phyloP scores from a whole-genome alignment of 106 monocot species.

The Acorus gramineus region DNA sequence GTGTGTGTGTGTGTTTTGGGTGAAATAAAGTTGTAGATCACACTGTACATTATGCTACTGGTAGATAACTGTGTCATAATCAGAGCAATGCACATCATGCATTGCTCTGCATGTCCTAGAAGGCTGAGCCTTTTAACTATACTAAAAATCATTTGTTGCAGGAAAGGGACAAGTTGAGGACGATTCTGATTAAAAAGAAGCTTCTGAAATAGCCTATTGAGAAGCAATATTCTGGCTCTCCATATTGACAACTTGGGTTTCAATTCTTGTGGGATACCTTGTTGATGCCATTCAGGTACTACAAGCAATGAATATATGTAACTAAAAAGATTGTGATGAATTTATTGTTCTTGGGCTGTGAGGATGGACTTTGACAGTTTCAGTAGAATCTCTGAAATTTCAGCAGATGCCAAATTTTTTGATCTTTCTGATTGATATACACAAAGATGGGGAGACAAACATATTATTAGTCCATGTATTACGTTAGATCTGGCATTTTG shows the following conservation, averaged over 20 bases:
- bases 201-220: slow-evolving; percentile 58
- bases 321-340: not conserved
- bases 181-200: slow-evolving; percentile 44
- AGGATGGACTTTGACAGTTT: not conserved
- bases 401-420: not conserved
- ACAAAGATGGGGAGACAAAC: too few species aligned
- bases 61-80: too few species aligned
- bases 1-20: too few species aligned
- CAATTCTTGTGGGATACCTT: slow-evolving; percentile 79
- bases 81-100: too few species aligned
- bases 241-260: slow-evolving; percentile 80
- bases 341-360: not conserved
- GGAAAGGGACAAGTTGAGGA: slow-evolving; percentile 41
- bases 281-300: slow-evolving; percentile 91
- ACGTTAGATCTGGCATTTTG: too few species aligned
- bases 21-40: too few species aligned
- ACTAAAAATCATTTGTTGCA: slow-evolving; percentile 3
- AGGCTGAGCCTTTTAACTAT: too few species aligned
- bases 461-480: too few species aligned
- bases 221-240: slow-evolving; percentile 85
- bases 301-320: not conserved
- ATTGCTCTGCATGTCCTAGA: too few species aligned
- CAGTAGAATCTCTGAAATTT: not conserved
- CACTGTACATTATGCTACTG: too few species aligned
- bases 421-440: too few species aligned